Conservation (phyloP, 805 yeast genomes). For the Wickerhamomyces hampshirensis region DNA sequence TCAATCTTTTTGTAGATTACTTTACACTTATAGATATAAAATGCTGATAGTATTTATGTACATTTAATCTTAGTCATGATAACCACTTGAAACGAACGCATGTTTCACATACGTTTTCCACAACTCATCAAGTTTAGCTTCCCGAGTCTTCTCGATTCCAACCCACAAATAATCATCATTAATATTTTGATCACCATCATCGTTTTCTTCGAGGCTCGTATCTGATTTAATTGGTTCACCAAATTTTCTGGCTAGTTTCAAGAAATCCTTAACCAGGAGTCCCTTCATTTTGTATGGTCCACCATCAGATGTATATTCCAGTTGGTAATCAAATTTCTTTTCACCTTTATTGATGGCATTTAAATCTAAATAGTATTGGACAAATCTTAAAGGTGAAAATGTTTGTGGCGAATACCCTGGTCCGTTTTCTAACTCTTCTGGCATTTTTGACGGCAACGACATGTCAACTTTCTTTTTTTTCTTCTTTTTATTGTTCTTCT, state of each 20-base stretch:
- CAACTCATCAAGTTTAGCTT: conserved; percentile 30
- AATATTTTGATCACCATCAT: background rate
- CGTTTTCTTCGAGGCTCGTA: background rate
- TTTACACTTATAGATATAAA: no score
- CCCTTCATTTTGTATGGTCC: conserved; percentile 47
- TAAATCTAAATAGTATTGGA: conserved; percentile 72
- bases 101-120: conserved; percentile 57
- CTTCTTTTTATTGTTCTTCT: conserved; percentile 23
- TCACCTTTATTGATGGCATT: conserved; percentile 37
- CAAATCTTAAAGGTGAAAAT: conserved; percentile 68
- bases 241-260: conserved; percentile 49
- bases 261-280: conserved; percentile 59
- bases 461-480: conserved; percentile 41
- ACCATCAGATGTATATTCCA: conserved; percentile 69
- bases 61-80: conserved; percentile 7
- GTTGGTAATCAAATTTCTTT: conserved; percentile 48
- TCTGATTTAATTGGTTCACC: conserved; percentile 34
- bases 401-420: conserved; percentile 73
- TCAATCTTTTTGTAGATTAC: no score
- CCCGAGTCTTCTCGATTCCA: conserved; percentile 9
- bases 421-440: conserved; percentile 50
- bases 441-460: conserved; percentile 59
- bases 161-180: background rate
- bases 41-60: no score
- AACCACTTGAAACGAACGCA: conserved; percentile 45